Percentiles rank a stretch among this genome's conserved stretches.
Conservation (phyloP, 202 grass and related monocot genomes). For the Digitaria exilis region DNA sequence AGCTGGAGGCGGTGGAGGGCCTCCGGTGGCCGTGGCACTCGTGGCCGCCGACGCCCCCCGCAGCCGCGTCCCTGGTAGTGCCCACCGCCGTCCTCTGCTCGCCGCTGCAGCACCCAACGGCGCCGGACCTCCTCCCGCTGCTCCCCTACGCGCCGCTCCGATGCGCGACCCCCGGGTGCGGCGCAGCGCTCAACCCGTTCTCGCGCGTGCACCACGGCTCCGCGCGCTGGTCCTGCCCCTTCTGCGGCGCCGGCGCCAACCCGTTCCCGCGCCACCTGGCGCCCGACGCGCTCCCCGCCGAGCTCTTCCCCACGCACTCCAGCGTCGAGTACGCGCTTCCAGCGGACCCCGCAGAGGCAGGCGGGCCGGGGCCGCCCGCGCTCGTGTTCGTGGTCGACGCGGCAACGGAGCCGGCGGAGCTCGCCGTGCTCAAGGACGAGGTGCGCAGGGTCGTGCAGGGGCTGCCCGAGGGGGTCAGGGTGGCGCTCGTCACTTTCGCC, state of each 20-base stretch:
- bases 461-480: slow-evolving; percentile 70
- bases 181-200: slow-evolving; percentile 85
- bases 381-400: slow-evolving; percentile 78
- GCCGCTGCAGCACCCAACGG: slow-evolving; percentile 60
- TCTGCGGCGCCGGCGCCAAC: slow-evolving; percentile 67
- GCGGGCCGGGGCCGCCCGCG: slow-evolving; percentile 26
- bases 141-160: slow-evolving; percentile 78
- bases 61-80: slow-evolving; percentile 79
- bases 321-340: slow-evolving; percentile 83
- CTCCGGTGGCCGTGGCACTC: slow-evolving; percentile 95
- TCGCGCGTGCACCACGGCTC: slow-evolving; percentile 66
- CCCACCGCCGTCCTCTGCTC: slow-evolving; percentile 83
- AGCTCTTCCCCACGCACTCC: slow-evolving; percentile 98
- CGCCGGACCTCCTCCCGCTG: slow-evolving; percentile 72
- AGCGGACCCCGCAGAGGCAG: slow-evolving; percentile 34
- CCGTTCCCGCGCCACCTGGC: slow-evolving; percentile 62
- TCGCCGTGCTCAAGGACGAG: slow-evolving; percentile 78
- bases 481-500: slow-evolving; percentile 73
- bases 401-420: slow-evolving; percentile 55
- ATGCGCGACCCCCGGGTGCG: slow-evolving; percentile 51
- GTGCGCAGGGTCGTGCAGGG: slow-evolving; percentile 69
- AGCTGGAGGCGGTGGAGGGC: slow-evolving; percentile 98
- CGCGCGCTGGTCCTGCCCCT: slow-evolving; percentile 82
- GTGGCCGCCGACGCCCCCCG: slow-evolving; percentile 67
- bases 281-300: slow-evolving; percentile 79